Base-by-base conservation (phyloP, 768 basidiomycete species). In the Mrakia blollopis region DNA sequence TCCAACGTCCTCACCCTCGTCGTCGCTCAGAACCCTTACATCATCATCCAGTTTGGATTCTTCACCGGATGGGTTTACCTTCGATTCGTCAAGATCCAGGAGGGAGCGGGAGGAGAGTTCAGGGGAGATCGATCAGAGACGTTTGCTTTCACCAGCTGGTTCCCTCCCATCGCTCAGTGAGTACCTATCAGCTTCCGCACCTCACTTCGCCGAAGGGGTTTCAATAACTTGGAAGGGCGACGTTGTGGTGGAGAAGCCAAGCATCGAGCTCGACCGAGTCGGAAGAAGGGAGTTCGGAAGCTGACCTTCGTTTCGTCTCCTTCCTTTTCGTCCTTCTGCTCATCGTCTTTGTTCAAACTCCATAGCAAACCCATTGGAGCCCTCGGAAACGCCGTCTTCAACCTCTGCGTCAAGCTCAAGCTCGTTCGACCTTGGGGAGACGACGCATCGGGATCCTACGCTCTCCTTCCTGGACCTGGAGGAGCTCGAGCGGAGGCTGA, bases 81-180 rank as follows among this genome's bases (percentile, higher is more conserved):
- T 47, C 90, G 97, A 52, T 98, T 99, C 86, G 94, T 98, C 87
- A 98, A 98, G 85, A 90, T 91, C 83, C 91, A 91, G 81, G 85
- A 87, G 70, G 83, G 83, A 6, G 86, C 86, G 47, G 92, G 93
- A 76, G 85, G 85, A 7, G 88, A 89, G 6, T 84, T 85, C 79
- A 91, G 96, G 81, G 97, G 97, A 28, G 97, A 99, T 83, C 86
- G 94, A 79, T 93, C 92, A 84, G 97, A 99, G 83, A 98, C 96
- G 8, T 99, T 99, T 82, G 90, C 94, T 39, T 89, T 99, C 81
- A 86, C 93, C 25, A 90, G 90, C 76, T 99, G 95, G 94, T 99
- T 99, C 88, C 97, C 97, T 78, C 94, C 95, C 23, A 89, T 95
- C 82, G 84, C 94, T 79, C 92, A 97, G 96, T 98, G 79, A 83